Evolutionary conservation across 2,329 filamentous ascomycete genomes (phyloP).

Genomic region (Alternaria rosae): DNA sequence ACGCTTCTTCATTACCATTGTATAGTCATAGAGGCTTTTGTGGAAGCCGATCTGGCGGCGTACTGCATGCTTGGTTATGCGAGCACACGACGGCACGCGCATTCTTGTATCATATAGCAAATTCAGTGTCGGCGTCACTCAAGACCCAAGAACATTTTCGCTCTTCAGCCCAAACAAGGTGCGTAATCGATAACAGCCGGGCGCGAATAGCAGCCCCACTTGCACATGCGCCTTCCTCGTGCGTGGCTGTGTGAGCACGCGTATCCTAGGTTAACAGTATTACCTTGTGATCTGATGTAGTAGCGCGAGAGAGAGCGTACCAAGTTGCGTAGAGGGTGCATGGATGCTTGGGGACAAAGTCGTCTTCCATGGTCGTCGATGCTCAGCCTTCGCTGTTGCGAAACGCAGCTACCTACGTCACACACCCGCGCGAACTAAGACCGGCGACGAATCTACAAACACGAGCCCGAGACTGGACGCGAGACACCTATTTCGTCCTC

Average conservation of each 20-base stretch:
- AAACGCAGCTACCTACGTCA: constrained; percentile 45
- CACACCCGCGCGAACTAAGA: constrained; percentile 33
- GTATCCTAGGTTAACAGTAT: not conserved
- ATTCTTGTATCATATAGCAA: constrained; percentile 43
- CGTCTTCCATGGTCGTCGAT: constrained; percentile 24
- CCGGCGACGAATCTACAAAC: constrained; percentile 29
- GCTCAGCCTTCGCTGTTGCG: constrained; percentile 22
- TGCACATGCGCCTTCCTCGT: constrained; percentile 24
- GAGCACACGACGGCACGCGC: constrained; percentile 34
- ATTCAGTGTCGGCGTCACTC: constrained; percentile 19
- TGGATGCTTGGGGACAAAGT: constrained; percentile 10
- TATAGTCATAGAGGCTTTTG: constrained; percentile 41
- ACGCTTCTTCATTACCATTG: constrained; percentile 29
- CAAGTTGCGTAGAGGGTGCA: constrained; percentile 11
- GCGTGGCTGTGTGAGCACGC: constrained; percentile 1
- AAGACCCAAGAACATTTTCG: constrained; percentile 1
- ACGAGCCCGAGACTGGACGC: constrained; percentile 17
- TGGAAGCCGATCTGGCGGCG: constrained; percentile 37
- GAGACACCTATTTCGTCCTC: constrained; percentile 39
- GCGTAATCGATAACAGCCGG: constrained; percentile 43
- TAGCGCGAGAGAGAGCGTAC: not conserved
- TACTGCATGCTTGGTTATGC: constrained; percentile 34
- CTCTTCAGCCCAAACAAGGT: constrained; percentile 20
- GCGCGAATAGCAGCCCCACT: constrained; percentile 28
- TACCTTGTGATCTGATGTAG: not conserved